Evolutionary conservation across 768 basidiomycete species (phyloP).

Genomic region (Dioszegia crocea): DNA sequence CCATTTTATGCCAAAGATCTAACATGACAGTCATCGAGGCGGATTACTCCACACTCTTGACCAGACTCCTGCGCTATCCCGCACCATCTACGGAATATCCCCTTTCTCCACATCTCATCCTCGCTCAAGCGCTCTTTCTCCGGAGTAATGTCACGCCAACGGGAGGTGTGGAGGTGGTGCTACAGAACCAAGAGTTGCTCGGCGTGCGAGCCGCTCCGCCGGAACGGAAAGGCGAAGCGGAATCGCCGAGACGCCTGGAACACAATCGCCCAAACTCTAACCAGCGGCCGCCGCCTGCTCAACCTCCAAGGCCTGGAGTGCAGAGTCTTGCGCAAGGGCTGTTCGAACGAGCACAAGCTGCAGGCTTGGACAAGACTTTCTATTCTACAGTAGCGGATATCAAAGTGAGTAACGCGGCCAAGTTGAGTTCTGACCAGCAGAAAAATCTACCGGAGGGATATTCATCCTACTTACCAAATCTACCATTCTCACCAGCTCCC

Average conservation of each 20-base stretch:
- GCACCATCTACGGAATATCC: conserved; percentile 51
- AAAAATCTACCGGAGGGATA: conserved; percentile 76
- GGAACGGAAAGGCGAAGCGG: background rate
- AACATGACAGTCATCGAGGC: conserved; percentile 66
- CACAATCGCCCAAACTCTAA: conserved; percentile 49
- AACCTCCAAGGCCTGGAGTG: conserved; percentile 18
- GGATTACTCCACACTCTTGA: conserved; percentile 82
- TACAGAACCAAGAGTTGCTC: conserved; percentile 77
- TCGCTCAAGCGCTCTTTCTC: conserved; percentile 77
- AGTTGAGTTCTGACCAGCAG: conserved; percentile 37
- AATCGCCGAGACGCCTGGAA: conserved; percentile 1
- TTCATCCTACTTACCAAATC: conserved; percentile 36
- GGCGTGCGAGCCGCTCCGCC: conserved; percentile 58
- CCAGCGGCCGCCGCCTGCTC: conserved; percentile 52
- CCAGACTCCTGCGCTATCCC: conserved; percentile 80
- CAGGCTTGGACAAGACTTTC: conserved; percentile 49
- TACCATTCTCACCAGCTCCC: conserved; percentile 33
- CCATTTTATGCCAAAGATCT: background rate
- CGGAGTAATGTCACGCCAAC: conserved; percentile 69
- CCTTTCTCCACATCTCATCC: conserved; percentile 56
- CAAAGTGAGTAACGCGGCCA: conserved; percentile 21
- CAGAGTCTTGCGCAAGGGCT: conserved; percentile 45
- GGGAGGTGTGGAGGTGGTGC: conserved; percentile 69
- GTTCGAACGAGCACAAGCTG: conserved; percentile 51
- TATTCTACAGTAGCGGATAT: conserved; percentile 47